Evolutionary conservation across 2,329 filamentous ascomycete genomes (phyloP), one percentile per base, ranked within the genome.

Genomic region (Diplocarpon rosae): DNA sequence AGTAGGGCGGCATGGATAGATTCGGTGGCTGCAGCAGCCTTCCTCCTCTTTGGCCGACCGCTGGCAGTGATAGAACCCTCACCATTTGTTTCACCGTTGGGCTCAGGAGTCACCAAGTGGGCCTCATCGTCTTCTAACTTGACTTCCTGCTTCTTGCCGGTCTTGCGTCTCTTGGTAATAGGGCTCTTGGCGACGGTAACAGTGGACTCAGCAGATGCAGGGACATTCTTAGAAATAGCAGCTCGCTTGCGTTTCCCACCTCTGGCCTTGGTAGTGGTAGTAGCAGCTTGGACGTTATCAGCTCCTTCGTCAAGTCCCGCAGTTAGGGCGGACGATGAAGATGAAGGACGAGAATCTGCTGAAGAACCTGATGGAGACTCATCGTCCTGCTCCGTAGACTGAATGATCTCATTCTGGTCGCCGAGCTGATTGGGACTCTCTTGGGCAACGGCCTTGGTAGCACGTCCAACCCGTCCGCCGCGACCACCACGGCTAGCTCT

Each of bases 341-440:
- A 51, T 7, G 47, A 46, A 14, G 50, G 52, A 24, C 52, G 45
- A 24, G 54, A 52, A 14, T 47, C 46, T 29, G 43, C 44, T 15
- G 52, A 37, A 29, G 51, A 52, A 10, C 47, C 43, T 24, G 42
- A 46, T 16, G 37, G 47, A 27, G 50, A 52, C 29, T 48, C 48
- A 2, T 53, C 54, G 27, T 56, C 52, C 16, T 51, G 48, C 40
- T 56, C 55, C 1, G 54, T 55, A 24, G 55, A 56, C 38, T 49
- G 53, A 6, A 56, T 38, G 7, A 58, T 37, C 16, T 48, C 51
- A 27, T 57, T 43, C n/a, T 49, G 45, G 20, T 51, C 52, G 17
- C 37, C 42, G 32, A 41, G 33, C 29, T 46, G 46, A 27, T 37
- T 33, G 27, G 33, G 30, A 13, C 34, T 17, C 6, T 39, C 17